Percentiles rank a stretch among this genome's conserved stretches.
Evolutionary conservation across 164 flowering plant species (phyloP).

Genomic region (Dillenia turbinata): DNA sequence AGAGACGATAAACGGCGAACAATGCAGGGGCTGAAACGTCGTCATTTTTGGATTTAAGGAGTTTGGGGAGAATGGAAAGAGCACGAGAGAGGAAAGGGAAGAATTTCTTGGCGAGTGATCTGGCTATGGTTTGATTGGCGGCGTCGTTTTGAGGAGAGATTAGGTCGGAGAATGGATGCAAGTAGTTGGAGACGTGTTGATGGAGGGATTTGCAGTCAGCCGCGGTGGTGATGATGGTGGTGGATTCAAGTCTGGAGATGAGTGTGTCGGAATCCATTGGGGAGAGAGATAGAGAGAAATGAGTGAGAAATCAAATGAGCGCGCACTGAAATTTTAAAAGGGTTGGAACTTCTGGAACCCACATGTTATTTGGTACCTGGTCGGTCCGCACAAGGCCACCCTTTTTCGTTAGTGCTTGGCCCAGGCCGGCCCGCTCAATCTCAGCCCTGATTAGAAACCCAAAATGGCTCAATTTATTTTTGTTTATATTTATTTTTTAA

Average conservation of each 20-base stretch:
- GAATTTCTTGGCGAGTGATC: constrained; percentile 74
- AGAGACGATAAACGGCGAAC: constrained; percentile 49
- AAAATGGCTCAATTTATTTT: too few species aligned
- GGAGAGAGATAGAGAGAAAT: not conserved
- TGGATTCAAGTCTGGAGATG: constrained; percentile 16
- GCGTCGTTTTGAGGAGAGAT: constrained; percentile 1
- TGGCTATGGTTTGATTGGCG: constrained; percentile 20
- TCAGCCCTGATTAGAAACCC: too few species aligned
- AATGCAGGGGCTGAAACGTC: constrained; percentile 20
- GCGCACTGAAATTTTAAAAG: too few species aligned
- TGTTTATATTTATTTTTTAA: too few species aligned
- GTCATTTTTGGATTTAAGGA: constrained; percentile 15
- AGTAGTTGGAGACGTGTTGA: constrained; percentile 6
- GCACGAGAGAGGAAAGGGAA: constrained; percentile 54
- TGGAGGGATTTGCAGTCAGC: constrained; percentile 12
- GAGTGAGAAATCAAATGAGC: not conserved
- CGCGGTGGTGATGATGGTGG: not conserved
- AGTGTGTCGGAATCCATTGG: constrained; percentile 14
- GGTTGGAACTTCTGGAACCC: too few species aligned
- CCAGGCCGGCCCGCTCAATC: too few species aligned
- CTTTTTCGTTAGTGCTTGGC: too few species aligned
- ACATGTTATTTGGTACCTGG: too few species aligned
- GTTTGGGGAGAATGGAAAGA: constrained; percentile 52
- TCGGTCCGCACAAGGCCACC: too few species aligned
- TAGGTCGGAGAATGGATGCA: constrained; percentile 19